Conservation (phyloP, 202 grass and related monocot species). For the Saccharum hybrid region DNA sequence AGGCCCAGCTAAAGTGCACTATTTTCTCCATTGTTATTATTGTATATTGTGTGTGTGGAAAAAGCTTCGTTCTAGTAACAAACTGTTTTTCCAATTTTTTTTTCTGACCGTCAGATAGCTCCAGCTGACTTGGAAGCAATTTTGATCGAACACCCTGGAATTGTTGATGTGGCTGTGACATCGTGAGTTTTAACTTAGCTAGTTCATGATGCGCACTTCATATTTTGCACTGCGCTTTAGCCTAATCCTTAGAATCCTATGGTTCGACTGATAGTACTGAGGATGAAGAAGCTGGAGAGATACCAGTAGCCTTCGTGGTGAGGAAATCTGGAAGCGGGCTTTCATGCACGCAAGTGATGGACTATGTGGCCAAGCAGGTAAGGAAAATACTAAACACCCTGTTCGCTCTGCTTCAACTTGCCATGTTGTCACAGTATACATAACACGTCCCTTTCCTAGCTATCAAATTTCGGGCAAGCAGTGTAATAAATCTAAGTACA, state of each 20-base stretch:
- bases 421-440: neutral
- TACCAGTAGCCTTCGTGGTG: conserved; percentile 89
- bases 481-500: conserved; percentile 1
- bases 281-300: conserved; percentile 86
- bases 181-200: conserved; percentile 59
- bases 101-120: conserved; percentile 65
- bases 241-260: conserved; percentile 29
- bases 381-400: conserved; percentile 12
- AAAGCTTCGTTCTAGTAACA: conserved; percentile 7
- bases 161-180: conserved; percentile 79
- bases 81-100: neutral
- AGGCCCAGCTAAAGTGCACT: neutral
- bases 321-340: conserved; percentile 68
- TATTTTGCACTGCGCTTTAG: neutral
- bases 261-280: conserved; percentile 50
- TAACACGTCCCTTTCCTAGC: neutral
- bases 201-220: neutral
- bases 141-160: conserved; percentile 70
- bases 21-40: neutral
- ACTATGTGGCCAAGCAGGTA: conserved; percentile 90
- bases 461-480: conserved; percentile 11
- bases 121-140: conserved; percentile 84
- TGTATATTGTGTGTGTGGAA: neutral
- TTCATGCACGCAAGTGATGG: conserved; percentile 70
- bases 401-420: conserved; percentile 16